Evolutionary conservation across 2,329 filamentous ascomycete genomes (phyloP).

Genomic region (Pseudogymnoascus sp.): DNA sequence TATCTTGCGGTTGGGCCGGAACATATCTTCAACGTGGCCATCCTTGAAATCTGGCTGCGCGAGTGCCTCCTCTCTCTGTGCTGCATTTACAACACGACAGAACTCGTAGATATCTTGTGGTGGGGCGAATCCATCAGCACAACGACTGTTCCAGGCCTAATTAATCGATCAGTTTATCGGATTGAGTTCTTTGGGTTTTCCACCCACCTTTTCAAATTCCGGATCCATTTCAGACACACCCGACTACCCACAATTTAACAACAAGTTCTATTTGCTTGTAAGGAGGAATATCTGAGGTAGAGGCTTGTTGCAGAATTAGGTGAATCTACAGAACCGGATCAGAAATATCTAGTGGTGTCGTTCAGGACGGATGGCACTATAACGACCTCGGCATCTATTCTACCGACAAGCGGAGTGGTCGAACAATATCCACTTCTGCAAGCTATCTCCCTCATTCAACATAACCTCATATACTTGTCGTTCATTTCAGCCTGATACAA

Average conservation of each 20-base stretch:
- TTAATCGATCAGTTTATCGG: neutral
- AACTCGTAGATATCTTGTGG: neutral
- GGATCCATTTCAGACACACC: neutral
- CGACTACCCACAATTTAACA: neutral
- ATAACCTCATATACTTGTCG: neutral
- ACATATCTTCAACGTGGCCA: neutral
- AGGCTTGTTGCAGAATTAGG: too few species aligned
- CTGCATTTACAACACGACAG: neutral
- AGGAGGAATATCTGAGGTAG: neutral
- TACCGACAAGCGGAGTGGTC: too few species aligned
- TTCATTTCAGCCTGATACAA: neutral
- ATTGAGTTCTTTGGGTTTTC: neutral
- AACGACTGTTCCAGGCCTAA: neutral
- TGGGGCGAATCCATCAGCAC: neutral
- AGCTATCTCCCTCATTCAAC: neutral
- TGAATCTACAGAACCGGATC: neutral
- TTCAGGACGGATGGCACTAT: neutral
- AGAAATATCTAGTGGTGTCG: neutral
- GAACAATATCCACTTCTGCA: too few species aligned
- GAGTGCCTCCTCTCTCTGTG: neutral
- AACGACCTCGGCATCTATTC: neutral
- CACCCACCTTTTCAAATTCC: neutral
- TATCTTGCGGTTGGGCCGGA: too few species aligned
- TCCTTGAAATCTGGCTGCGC: neutral
- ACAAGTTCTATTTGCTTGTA: neutral